Conservation (phyloP, 345 rosid species). For the Rhodamnia argentea region DNA sequence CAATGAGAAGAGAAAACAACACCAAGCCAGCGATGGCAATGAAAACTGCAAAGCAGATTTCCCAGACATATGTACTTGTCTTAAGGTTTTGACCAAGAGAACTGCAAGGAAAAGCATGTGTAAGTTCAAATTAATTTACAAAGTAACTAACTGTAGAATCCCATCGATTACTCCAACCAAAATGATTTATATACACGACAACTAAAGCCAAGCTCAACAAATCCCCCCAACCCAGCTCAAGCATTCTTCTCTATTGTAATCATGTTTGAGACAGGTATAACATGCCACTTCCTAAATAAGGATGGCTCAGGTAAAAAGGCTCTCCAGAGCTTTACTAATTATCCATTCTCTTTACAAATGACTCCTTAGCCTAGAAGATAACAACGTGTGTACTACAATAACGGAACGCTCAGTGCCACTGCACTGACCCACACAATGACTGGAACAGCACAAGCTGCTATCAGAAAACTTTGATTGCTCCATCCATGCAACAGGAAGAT, state of each 20-base stretch:
- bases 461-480: background rate
- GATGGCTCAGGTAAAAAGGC: background rate
- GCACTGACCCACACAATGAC: background rate
- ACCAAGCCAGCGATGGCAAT: conserved; percentile 36
- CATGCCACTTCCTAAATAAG: background rate
- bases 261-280: background rate
- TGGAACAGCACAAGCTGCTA: background rate
- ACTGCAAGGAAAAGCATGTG: conserved; percentile 9
- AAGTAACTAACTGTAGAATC: no score
- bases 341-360: background rate
- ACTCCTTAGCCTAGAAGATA: background rate
- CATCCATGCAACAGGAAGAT: background rate
- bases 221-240: background rate
- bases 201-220: background rate
- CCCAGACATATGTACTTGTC: conserved; percentile 40
- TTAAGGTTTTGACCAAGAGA: conserved; percentile 43
- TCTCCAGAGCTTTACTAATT: background rate
- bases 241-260: background rate
- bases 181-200: background rate
- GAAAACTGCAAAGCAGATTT: conserved; percentile 33
- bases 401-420: background rate
- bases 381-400: background rate
- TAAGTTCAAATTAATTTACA: background rate
- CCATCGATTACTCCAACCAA: background rate
- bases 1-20: conserved; percentile 32